A percentile compares a stretch with the other conserved stretches of the same genome.
phyloP scores from a whole-genome alignment of 139 green algal genomes.

The Coelastrella sp. region DNA sequence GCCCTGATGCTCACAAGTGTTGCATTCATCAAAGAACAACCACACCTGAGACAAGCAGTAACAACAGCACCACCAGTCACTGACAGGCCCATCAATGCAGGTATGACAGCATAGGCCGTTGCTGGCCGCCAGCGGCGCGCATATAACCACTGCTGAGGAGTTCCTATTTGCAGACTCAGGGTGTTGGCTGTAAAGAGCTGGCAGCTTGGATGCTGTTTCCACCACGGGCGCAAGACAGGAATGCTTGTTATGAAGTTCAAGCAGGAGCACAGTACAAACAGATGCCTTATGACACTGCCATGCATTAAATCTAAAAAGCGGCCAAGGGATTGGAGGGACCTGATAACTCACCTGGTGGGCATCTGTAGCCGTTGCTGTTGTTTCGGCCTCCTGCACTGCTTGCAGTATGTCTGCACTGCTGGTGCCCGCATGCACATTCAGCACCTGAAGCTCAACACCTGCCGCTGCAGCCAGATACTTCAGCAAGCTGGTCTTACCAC shows the following conservation, averaged over 20 bases:
- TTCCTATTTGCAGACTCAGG: no score
- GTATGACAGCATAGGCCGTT: no score
- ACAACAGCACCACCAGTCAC: not conserved
- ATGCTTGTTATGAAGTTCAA: no score
- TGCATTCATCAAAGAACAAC: slow-evolving; percentile 50
- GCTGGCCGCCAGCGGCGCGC: no score
- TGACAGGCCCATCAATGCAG: not conserved
- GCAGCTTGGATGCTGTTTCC: no score
- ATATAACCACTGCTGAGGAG: no score
- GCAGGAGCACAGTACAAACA: no score
- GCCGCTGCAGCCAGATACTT: slow-evolving; percentile 36
- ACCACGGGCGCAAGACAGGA: no score
- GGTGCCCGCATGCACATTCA: slow-evolving; percentile 55
- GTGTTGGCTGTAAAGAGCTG: no score
- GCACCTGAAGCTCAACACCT: slow-evolving; percentile 29
- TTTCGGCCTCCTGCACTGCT: slow-evolving; percentile 23
- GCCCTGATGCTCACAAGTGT: slow-evolving; percentile 44
- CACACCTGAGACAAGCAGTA: slow-evolving; percentile 34
- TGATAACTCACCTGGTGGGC: not conserved
- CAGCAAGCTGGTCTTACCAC: slow-evolving; percentile 56
- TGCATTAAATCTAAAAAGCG: no score
- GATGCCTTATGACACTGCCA: no score
- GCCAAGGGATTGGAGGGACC: no score
- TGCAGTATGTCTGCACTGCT: slow-evolving; percentile 28
- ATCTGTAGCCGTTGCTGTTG: not conserved